Conservation (phyloP, 768 basidiomycete genomes). For the Boletellus sp. region DNA sequence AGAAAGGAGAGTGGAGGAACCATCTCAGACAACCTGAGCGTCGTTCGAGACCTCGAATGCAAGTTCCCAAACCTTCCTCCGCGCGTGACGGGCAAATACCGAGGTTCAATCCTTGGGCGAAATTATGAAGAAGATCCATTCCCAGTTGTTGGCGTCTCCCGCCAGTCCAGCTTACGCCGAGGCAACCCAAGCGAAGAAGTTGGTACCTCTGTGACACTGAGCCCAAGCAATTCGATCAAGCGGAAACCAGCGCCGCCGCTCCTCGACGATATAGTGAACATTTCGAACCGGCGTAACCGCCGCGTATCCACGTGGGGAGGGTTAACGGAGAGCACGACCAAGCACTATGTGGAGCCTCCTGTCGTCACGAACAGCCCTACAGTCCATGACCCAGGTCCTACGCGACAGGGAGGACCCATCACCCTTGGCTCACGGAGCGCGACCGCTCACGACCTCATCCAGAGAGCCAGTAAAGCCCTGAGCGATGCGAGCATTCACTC, state of each 20-base stretch:
- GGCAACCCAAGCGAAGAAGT: constrained; percentile 15
- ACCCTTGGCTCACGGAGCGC: constrained; percentile 12
- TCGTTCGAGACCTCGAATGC: constrained; percentile 47
- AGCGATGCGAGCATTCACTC: constrained; percentile 30
- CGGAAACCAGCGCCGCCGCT: constrained; percentile 30
- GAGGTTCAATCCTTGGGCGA: constrained; percentile 23
- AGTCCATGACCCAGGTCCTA: background rate
- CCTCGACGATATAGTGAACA: constrained; percentile 14
- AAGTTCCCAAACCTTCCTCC: constrained; percentile 54
- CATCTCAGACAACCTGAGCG: constrained; percentile 41
- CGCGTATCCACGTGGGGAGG: constrained; percentile 24
- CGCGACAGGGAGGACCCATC: background rate
- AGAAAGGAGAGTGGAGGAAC: constrained; percentile 24
- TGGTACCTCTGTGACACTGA: constrained; percentile 1
- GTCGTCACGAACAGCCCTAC: constrained; percentile 6
- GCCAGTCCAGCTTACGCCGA: constrained; percentile 18
- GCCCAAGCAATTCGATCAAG: constrained; percentile 24
- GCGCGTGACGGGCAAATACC: constrained; percentile 28
- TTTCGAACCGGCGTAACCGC: constrained; percentile 6
- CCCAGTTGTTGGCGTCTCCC: constrained; percentile 23
- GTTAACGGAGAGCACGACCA: constrained; percentile 7
- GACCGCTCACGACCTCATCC: constrained; percentile 14
- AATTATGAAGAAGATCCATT: constrained; percentile 21
- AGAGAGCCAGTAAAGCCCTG: constrained; percentile 19
- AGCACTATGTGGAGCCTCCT: constrained; percentile 2